Evolutionary conservation across 2,329 filamentous ascomycete species (phyloP), one percentile per base, ranked within the genome.

Genomic region (Pseudomassariella vexata): DNA sequence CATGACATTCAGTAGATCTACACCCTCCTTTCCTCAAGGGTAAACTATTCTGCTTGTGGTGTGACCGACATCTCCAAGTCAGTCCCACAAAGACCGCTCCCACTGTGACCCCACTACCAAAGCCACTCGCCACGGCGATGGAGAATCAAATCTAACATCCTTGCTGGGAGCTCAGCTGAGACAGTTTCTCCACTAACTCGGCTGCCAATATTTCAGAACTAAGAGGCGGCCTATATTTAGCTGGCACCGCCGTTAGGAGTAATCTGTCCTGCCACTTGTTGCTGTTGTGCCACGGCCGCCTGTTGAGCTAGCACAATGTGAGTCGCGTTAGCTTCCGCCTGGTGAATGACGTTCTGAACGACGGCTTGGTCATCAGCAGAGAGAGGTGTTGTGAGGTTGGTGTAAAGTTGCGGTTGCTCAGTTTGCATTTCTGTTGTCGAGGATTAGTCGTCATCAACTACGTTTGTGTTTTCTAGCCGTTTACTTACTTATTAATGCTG

Each of bases 401-500:
- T 68, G 56, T 96, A 98, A 45, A 95, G 82, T 45, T 89, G 83
- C 11, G 90, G 89, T 52, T 95, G 88, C 49, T 89, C 83, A 63
- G 83, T 80, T 74, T 95, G 87, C 54, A 96, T 76, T 59, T 76
- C 88, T 94, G 54, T 29, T 32, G 31, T 16, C 27, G 8, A 19
- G 26, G 32, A 21, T 54, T 42, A 47, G 49, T 59, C 37, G 61
- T 56, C 8, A 3, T n/a, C n/a, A n/a, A n/a, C n/a, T n/a, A n/a
- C n/a, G n/a, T n/a, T n/a, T n/a, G n/a, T n/a, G n/a, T n/a, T 14
- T 17, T 16, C 7, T 11, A 29, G 19, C 10, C 21, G 9, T 12
- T 33, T 16, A 77, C 85, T 60, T 78, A 95, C 89, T 83, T 53
- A 90, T 61, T 45, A 96, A 67, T 12, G 85, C 81, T 40, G 75